Percentiles rank a stretch among this genome's conserved stretches.
Conservation (phyloP, 1,284 basidiomycete species). For the Pseudozyma hubeiensis region DNA sequence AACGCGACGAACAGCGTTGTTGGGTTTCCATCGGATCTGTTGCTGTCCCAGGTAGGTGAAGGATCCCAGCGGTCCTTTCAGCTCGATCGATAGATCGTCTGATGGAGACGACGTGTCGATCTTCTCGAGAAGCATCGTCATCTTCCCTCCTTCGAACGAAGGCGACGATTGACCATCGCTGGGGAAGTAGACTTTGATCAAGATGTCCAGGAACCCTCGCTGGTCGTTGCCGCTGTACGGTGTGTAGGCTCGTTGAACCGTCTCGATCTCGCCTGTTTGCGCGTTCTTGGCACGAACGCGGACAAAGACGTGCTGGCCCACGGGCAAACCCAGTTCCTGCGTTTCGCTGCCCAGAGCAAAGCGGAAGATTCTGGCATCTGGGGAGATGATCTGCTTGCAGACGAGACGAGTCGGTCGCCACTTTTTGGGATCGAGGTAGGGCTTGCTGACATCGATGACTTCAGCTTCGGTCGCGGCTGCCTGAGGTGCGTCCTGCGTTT, state of each 20-base stretch:
- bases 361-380: slow-evolving; percentile 74
- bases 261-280: slow-evolving; percentile 70
- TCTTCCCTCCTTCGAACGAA: slow-evolving; percentile 72
- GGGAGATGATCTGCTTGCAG: slow-evolving; percentile 71
- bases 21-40: slow-evolving; percentile 70
- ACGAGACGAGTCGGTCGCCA: slow-evolving; percentile 74
- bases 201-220: slow-evolving; percentile 72
- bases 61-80: slow-evolving; percentile 77
- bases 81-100: slow-evolving; percentile 69
- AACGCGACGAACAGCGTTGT: slow-evolving; percentile 66
- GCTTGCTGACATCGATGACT: slow-evolving; percentile 48
- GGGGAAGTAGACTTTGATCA: slow-evolving; percentile 75
- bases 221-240: slow-evolving; percentile 73
- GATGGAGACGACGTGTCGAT: slow-evolving; percentile 62
- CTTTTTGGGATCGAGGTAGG: slow-evolving; percentile 73
- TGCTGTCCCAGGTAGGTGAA: slow-evolving; percentile 74
- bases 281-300: slow-evolving; percentile 59
- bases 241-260: slow-evolving; percentile 77
- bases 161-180: slow-evolving; percentile 32
- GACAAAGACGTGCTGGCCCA: slow-evolving; percentile 75
- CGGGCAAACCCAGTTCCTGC: slow-evolving; percentile 74
- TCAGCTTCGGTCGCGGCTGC: slow-evolving; percentile 19
- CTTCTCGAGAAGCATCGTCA: slow-evolving; percentile 74
- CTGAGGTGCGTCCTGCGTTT: slow-evolving; percentile 2
- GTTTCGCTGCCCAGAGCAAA: slow-evolving; percentile 72